phyloP scores from a whole-genome alignment of 139 green algal species.

The Penium margaritaceum region DNA sequence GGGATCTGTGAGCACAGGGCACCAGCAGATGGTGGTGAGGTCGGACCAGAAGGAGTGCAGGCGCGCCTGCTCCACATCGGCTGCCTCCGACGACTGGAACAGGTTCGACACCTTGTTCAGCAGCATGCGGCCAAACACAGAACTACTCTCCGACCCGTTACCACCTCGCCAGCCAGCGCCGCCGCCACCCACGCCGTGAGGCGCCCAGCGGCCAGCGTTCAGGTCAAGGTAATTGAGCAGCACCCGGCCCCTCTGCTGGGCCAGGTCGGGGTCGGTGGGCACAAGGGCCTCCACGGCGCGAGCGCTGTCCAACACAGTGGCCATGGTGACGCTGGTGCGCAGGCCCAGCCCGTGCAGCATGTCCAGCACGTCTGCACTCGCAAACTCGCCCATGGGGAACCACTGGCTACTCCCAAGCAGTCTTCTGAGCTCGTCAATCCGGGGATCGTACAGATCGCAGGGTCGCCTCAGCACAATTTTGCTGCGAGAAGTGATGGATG shows the following conservation, averaged over 20 bases:
- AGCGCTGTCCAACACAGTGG: slow-evolving; percentile 58
- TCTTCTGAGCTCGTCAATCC: slow-evolving; percentile 55
- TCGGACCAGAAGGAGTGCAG: slow-evolving; percentile 50
- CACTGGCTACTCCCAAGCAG: slow-evolving; percentile 52
- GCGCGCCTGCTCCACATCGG: slow-evolving; percentile 11
- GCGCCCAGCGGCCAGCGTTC: slow-evolving; percentile 39
- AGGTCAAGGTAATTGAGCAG: slow-evolving; percentile 62
- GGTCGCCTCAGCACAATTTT: no score
- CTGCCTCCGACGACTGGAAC: not conserved
- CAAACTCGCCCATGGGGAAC: slow-evolving; percentile 57
- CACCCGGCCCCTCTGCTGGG: slow-evolving; percentile 48
- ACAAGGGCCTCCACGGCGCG: slow-evolving; percentile 49
- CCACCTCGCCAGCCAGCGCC: no score
- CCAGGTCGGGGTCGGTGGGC: slow-evolving; percentile 45
- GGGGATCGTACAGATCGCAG: slow-evolving; percentile 65
- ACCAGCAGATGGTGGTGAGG: slow-evolving; percentile 56
- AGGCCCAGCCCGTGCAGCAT: slow-evolving; percentile 59
- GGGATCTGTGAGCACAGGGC: slow-evolving; percentile 48
- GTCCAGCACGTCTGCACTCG: slow-evolving; percentile 39
- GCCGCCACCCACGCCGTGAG: no score
- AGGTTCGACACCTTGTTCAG: no score
- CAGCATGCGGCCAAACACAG: no score
- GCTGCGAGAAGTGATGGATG: no score
- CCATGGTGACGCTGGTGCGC: slow-evolving; percentile 25
- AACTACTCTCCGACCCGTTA: no score